Evolutionary conservation across 1,284 basidiomycete genomes (phyloP).

Genomic region (Malassezia restricta): DNA sequence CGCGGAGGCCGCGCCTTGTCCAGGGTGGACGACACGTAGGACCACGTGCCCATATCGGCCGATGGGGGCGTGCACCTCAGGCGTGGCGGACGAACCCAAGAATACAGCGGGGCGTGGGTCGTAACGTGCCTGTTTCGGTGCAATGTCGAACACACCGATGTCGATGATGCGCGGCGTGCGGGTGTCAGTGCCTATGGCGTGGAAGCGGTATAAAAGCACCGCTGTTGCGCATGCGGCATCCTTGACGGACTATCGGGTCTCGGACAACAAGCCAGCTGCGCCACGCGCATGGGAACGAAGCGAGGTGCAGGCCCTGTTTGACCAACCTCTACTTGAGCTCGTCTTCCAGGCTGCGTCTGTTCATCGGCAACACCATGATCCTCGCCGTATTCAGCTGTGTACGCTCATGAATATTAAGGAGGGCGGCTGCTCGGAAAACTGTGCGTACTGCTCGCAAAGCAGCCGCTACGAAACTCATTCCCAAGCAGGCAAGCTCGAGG

Average conservation of each 20-base stretch:
- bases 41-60: too few species aligned
- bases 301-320: conserved; percentile 39
- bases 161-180: too few species aligned
- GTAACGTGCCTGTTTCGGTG: too few species aligned
- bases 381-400: conserved; percentile 81
- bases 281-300: conserved; percentile 26
- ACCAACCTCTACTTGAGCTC: conserved; percentile 39
- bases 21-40: too few species aligned
- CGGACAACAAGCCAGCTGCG: too few species aligned
- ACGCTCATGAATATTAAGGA: conserved; percentile 98
- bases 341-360: conserved; percentile 51
- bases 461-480: conserved; percentile 79
- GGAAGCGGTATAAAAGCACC: conserved; percentile 6
- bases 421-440: conserved; percentile 82
- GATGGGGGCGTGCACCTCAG: too few species aligned
- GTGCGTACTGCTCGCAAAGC: conserved; percentile 96
- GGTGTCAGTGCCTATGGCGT: not conserved
- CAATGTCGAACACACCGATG: too few species aligned
- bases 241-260: not conserved
- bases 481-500: conserved; percentile 74
- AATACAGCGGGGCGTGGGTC: too few species aligned
- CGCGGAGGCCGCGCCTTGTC: too few species aligned
- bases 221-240: conserved; percentile 6
- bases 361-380: conserved; percentile 75
- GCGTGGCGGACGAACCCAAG: too few species aligned